phyloP scores from a whole-genome alignment of 179 eudicot genomes.

The Pouteria campechiana region DNA sequence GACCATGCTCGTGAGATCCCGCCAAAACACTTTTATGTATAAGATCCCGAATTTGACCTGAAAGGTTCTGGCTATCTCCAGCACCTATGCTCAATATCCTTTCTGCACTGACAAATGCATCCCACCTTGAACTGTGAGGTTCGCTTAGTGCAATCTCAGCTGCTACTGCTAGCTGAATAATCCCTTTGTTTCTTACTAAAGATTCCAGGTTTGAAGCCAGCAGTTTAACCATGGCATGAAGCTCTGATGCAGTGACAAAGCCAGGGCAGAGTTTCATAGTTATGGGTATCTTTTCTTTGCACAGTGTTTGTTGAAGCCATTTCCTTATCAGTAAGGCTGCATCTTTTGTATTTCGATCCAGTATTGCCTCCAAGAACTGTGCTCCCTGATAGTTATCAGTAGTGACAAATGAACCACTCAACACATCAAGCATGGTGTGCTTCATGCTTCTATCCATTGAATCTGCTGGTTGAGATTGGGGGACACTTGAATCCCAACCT shows the following conservation, averaged over 20 bases:
- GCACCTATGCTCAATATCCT: conserved; percentile 78
- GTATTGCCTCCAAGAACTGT: conserved; percentile 67
- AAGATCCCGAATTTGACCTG: conserved; percentile 87
- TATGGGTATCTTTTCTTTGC: conserved; percentile 56
- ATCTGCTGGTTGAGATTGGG: conserved; percentile 34
- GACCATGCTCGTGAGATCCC: conserved; percentile 38
- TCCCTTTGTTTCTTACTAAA: conserved; percentile 74
- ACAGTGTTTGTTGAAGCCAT: conserved; percentile 89
- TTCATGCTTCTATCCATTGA: conserved; percentile 32
- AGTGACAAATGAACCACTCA: conserved; percentile 68
- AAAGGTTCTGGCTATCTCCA: conserved; percentile 92
- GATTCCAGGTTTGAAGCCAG: conserved; percentile 54
- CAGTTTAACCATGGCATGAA: conserved; percentile 55
- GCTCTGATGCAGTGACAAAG: conserved; percentile 49
- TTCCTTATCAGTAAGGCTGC: conserved; percentile 72
- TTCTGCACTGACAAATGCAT: conserved; percentile 86
- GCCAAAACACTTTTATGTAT: conserved; percentile 65
- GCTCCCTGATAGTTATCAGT: conserved; percentile 75
- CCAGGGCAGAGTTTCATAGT: conserved; percentile 67
- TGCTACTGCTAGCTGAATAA: conserved; percentile 78
- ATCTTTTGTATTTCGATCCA: conserved; percentile 76
- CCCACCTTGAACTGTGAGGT: conserved; percentile 56
- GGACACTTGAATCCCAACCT: conserved; percentile 61
- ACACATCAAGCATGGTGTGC: conserved; percentile 17
- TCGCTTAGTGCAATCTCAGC: conserved; percentile 57